Percentiles rank a stretch among this genome's conserved stretches.
These are phyloP conservation scores for Gnomoniopsis sp. DNA, from an alignment of 2,329 filamentous ascomycete species.

Conservation along the genomic window DNA sequence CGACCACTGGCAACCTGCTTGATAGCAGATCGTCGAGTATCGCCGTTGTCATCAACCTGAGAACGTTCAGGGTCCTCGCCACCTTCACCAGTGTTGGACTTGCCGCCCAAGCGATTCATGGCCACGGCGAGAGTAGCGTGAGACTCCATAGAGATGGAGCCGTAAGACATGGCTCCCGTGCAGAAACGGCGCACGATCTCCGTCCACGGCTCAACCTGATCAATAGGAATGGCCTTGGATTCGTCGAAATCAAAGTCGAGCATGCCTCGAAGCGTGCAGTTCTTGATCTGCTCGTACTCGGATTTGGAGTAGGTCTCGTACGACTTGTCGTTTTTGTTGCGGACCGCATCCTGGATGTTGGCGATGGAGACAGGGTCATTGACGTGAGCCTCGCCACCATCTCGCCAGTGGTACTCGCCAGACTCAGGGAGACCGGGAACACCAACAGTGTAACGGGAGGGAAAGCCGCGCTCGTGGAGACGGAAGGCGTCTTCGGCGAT, in stretches of 20 bases:
- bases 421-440: slow-evolving; percentile 84
- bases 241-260: slow-evolving; percentile 96
- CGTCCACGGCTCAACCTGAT: slow-evolving; percentile 97
- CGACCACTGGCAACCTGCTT: slow-evolving; percentile 96
- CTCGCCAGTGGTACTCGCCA: slow-evolving; percentile 97
- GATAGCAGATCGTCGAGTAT: slow-evolving; percentile 95
- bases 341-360: slow-evolving; percentile 94
- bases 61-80: slow-evolving; percentile 93
- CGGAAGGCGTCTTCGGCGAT: slow-evolving; percentile 94
- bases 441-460: slow-evolving; percentile 71
- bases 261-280: slow-evolving; percentile 89
- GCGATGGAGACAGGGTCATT: slow-evolving; percentile 94
- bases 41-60: slow-evolving; percentile 80
- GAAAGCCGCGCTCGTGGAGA: slow-evolving; percentile 91
- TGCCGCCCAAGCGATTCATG: slow-evolving; percentile 94
- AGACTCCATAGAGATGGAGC: slow-evolving; percentile 97
- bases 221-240: slow-evolving; percentile 79
- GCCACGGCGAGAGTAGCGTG: slow-evolving; percentile 93
- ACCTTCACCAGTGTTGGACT: slow-evolving; percentile 97
- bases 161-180: slow-evolving; percentile 97
- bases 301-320: slow-evolving; percentile 94
- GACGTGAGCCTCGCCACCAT: slow-evolving; percentile 90
- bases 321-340: slow-evolving; percentile 96
- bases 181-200: slow-evolving; percentile 96
- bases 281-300: slow-evolving; percentile 94